Base-by-base conservation (phyloP, 192 early-diverging fungal genomes). In the Phlyctochytrium bullatum region DNA sequence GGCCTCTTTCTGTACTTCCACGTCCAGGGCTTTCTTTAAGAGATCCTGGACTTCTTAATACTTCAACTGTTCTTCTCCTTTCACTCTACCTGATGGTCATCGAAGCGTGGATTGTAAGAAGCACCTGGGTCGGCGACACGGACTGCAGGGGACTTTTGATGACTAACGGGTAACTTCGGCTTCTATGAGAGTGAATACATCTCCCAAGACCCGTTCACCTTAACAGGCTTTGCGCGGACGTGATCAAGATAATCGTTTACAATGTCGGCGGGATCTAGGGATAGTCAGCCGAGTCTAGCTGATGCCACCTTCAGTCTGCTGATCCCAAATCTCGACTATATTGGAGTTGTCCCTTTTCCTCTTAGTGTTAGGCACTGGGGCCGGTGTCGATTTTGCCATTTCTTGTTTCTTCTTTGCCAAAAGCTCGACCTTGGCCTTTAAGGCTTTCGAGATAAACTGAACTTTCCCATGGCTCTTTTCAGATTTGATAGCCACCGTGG, bases 71-170 rank as follows among this genome's bases (percentile, higher is more conserved):
- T 63, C 16, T 63, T 35, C 24, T n/a, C 29, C 59, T 16, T n/a
- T n/a, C n/a, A n/a, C n/a, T n/a, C 12, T 10, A 62, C 76, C 72
- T 93, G 87, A 80, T 97, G 94, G 47, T 92, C 90, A 56, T 83
- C 77, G 67, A 88, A 81, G 14, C 81, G 79, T 4, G 97, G 97
- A 58, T 93, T 92, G 77, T 98, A 98, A 17, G 94, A 97, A 0
- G 91, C 83, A 51, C 97, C 97, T 1, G 90, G 86, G 60, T 94
- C 89, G 27, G 89, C 83, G 36, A 90, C 74, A 33, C 86, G 78
- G 1, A 98, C 87, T 2, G 91, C 90, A 0, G 89, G 84, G 20
- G 88, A 61, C 0, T 59, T 78, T 34, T 78, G 73, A 25, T 54
- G 32, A 16, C 52, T 61, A 30, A 74, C 65, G 20, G 68, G 68